These are phyloP conservation scores for Citrus inodora DNA, from an alignment of 345 rosid genomes.

Conservation along the genomic window DNA sequence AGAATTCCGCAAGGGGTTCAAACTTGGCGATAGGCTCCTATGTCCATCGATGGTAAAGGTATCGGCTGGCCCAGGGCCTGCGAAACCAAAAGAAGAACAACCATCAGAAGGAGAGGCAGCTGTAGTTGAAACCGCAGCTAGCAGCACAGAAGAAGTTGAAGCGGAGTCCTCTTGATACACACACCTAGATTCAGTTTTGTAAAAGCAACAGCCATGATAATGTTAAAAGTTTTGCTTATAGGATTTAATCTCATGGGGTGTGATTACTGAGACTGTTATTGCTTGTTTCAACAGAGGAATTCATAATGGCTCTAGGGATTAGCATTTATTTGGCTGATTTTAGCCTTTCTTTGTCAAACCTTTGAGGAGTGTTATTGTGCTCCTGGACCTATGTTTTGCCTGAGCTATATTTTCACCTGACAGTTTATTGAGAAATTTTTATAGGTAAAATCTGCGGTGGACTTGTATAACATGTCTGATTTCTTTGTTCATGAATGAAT, in stretches of 20 bases:
- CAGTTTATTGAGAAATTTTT: too few relatives aligned
- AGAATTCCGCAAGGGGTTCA: slow-evolving; percentile 85
- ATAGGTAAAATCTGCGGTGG: too few relatives aligned
- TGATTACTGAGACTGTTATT: slow-evolving; percentile 1
- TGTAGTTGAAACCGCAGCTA: slow-evolving; percentile 10
- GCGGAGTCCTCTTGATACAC: slow-evolving; percentile 37
- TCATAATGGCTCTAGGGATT: not conserved
- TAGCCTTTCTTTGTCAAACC: too few relatives aligned
- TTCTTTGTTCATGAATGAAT: too few relatives aligned
- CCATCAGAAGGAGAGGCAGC: slow-evolving; percentile 32
- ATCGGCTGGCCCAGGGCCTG: slow-evolving; percentile 96
- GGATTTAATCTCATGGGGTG: slow-evolving; percentile 3
- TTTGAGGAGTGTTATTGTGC: too few relatives aligned
- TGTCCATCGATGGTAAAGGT: slow-evolving; percentile 98
- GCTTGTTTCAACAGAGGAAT: slow-evolving; percentile 2
- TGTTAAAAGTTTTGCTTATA: not conserved
- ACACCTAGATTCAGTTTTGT: slow-evolving; percentile 37
- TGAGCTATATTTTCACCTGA: too few relatives aligned
- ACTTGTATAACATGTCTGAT: too few relatives aligned
- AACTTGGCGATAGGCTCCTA: slow-evolving; percentile 77
- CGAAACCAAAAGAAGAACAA: slow-evolving; percentile 39
- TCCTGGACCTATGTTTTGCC: too few relatives aligned
- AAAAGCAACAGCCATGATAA: slow-evolving; percentile 15
- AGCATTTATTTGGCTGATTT: not conserved
- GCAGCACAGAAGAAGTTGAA: slow-evolving; percentile 22